Base-by-base conservation (phyloP, 2,329 filamentous ascomycete species). In the Colletotrichum sp. region DNA sequence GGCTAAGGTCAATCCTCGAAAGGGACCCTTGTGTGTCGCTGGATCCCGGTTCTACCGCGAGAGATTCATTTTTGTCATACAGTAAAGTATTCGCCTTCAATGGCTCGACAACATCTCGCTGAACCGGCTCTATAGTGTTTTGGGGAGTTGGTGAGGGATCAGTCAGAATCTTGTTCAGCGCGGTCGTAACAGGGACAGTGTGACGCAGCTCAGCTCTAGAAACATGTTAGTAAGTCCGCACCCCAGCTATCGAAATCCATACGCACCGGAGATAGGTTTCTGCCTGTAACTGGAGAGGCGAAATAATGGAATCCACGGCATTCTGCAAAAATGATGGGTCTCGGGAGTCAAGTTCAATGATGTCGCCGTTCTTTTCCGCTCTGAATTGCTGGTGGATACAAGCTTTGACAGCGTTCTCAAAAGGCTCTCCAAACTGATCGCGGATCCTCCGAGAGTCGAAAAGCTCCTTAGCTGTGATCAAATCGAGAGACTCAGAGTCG, bases 191-290 rank as follows among this genome's bases (percentile, higher is more conserved):
- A 38, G 36, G 7, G 7, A 38, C 36, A 38, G 0, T 5, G 16
- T 38, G 16, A 18, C 16, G 36, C 36, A 38, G 16, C 36, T 38
- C 36, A 38, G 36, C 36, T 0, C 36, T 38, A 38, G 2, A 0
- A 16, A 38, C 14, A 38, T 38, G 36, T 38, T 38, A 38, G 36
- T 38, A 0, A 18, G 16, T 18, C 16, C 36, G 36, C 36, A 38
- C 0, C 7, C 0, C 1, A 38, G 36, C 36, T 38, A 18, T 18
- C 7, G 1, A 38, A 0, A 0, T 18, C 2, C 0, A 38, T 38
- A 62, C 58, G 58, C 9, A 62, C 58, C 30, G 30, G 28, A 62
- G 14, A 24, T 62, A 28, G 9, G n/a, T 62, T 12, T 62, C 58
- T n/a, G 32, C 58, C 18, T 62, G 30, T 32, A 21, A 34, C 58